Percentiles rank a stretch among this genome's conserved stretches.
These are phyloP conservation scores for Acanthamoeba royreba DNA, from an alignment of 208 protist species.

Conservation along the genomic window DNA sequence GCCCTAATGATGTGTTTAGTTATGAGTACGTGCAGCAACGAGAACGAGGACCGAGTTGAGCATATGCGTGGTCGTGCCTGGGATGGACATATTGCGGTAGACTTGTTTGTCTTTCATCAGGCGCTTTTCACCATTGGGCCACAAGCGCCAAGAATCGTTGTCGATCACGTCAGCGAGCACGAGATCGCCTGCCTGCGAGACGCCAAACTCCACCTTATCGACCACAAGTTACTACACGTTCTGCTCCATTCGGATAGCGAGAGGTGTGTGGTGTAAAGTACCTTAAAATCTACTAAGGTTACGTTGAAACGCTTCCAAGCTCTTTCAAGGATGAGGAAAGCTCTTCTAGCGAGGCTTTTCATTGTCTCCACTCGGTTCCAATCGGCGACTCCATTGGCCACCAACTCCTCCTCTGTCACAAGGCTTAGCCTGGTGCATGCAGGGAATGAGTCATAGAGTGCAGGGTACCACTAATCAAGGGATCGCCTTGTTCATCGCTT, in stretches of 20 bases:
- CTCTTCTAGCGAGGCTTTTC: slow-evolving; percentile 42
- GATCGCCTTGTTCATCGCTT: slow-evolving; percentile 16
- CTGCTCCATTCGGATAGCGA: too few relatives aligned
- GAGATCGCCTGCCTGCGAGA: slow-evolving; percentile 34
- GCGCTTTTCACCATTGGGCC: slow-evolving; percentile 57
- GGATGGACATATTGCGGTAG: slow-evolving; percentile 17
- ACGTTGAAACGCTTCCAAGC: slow-evolving; percentile 59
- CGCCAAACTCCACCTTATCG: slow-evolving; percentile 58
- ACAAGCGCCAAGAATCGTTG: slow-evolving; percentile 67
- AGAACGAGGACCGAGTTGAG: not conserved
- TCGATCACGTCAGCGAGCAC: slow-evolving; percentile 65
- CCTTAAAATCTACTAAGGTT: slow-evolving; percentile 61
- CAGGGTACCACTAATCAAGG: not conserved
- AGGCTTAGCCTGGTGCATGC: not conserved
- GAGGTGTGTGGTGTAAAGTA: not conserved
- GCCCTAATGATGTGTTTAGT: not conserved
- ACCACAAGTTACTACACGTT: too few relatives aligned
- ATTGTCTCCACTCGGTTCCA: not conserved
- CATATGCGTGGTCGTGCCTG: not conserved
- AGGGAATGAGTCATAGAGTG: not conserved
- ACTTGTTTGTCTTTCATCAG: slow-evolving; percentile 27
- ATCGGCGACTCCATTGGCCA: slow-evolving; percentile 45
- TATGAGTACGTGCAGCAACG: not conserved
- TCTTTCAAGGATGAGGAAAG: slow-evolving; percentile 61
- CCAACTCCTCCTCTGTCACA: slow-evolving; percentile 48